phyloP scores from a whole-genome alignment of 73 alveolate genomes.

The Paramecium pentaurelia region DNA sequence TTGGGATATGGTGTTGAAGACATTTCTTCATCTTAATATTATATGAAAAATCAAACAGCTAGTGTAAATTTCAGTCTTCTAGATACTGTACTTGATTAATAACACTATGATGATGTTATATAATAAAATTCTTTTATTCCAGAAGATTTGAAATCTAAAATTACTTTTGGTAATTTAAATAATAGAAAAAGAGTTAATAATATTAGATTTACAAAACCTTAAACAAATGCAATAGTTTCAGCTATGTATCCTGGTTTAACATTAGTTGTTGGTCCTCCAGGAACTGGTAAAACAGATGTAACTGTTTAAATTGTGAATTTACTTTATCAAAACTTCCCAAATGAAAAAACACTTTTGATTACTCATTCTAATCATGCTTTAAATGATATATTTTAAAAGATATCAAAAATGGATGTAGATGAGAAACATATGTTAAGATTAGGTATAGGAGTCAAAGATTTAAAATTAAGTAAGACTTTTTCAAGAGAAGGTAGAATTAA shows the following conservation, averaged over 20 bases:
- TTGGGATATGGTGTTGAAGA: constrained; percentile 22
- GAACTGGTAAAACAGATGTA: constrained; percentile 80
- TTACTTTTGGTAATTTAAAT: not conserved
- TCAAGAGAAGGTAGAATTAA: constrained; percentile 83
- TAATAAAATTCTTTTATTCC: not conserved
- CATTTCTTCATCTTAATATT: not conserved
- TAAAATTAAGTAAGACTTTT: constrained; percentile 64
- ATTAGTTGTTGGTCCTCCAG: constrained; percentile 89
- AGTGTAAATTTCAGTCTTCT: not conserved
- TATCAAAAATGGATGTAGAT: constrained; percentile 71
- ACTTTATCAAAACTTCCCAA: constrained; percentile 76
- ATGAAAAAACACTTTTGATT: constrained; percentile 78
- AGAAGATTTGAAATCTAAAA: not conserved
- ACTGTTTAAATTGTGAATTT: constrained; percentile 73
- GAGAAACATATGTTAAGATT: constrained; percentile 81
- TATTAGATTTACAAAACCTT: constrained; percentile 78
- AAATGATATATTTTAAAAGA: constrained; percentile 82
- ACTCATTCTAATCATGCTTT: constrained; percentile 88
- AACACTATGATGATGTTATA: not conserved
- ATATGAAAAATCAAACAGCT: not conserved
- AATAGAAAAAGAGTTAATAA: not conserved
- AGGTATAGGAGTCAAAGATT: constrained; percentile 82
- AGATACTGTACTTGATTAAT: not conserved
- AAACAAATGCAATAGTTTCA: constrained; percentile 77
- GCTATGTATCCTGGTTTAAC: constrained; percentile 84